Percentiles rank a stretch among this genome's conserved stretches.
These are phyloP conservation scores for Beauveria sp. DNA, from an alignment of 2,329 filamentous ascomycete genomes.

Conservation along the genomic window DNA sequence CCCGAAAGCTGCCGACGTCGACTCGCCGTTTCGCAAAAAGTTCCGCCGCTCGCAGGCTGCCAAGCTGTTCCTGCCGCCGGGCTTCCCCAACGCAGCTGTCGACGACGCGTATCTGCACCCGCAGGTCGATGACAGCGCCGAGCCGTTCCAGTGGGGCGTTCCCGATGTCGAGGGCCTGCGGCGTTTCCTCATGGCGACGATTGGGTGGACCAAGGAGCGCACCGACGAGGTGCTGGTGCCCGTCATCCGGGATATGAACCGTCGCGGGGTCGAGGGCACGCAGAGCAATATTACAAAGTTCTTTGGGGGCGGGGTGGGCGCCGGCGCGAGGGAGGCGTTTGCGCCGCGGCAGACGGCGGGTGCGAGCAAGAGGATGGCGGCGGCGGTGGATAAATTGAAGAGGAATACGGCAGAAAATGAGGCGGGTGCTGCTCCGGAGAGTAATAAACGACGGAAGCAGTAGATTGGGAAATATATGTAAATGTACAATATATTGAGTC, in stretches of 20 bases:
- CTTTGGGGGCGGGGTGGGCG: constrained; percentile 69
- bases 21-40: constrained; percentile 68
- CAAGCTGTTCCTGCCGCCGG: constrained; percentile 76
- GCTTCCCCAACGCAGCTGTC: constrained; percentile 73
- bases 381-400: constrained; percentile 62
- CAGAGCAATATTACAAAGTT: constrained; percentile 95
- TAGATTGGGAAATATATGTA: not conserved
- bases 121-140: constrained; percentile 71
- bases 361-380: constrained; percentile 67
- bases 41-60: constrained; percentile 72
- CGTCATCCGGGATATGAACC: constrained; percentile 93
- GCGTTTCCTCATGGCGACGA: constrained; percentile 78
- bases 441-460: not conserved
- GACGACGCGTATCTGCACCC: constrained; percentile 78
- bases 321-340: constrained; percentile 59
- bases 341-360: constrained; percentile 58
- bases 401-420: constrained; percentile 20
- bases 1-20: constrained; percentile 52
- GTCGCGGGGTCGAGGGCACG: constrained; percentile 77
- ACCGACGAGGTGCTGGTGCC: constrained; percentile 95
- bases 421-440: not conserved
- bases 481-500: not conserved
- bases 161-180: constrained; percentile 83
- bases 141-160: constrained; percentile 89
- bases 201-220: constrained; percentile 85